Base-by-base conservation (phyloP, 2,329 filamentous ascomycete species). In the Fusarium sambucinum region DNA sequence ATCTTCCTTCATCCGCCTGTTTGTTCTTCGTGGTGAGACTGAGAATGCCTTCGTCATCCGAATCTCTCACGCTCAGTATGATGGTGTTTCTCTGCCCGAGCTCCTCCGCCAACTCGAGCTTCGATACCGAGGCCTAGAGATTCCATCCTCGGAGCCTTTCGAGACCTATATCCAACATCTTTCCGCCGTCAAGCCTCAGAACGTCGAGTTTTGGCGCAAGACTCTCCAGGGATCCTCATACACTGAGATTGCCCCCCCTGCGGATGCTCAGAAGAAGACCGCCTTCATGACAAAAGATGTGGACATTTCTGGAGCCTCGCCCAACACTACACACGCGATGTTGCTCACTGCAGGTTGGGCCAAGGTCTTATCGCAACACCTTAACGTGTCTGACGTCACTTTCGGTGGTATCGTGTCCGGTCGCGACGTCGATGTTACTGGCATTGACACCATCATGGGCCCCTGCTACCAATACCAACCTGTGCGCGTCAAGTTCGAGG, bases 21-120 rank as follows among this genome's bases (percentile, higher is more conserved):
- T 74, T 23, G 30, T 69, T 14, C 48, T 73, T 1, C 56, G 53
- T 5, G 69, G 71, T 0, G 51, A 57, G 5, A 58, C 23, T 8
- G 71, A 73, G 30, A 74, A 71, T 5, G 71, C 67, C 1, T 56
- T 73, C 9, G 70, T 73, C 62, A 74, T 73, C 12, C 71, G 71
- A 8, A 69, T 86, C 16, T 86, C 84, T 0, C 83, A 85, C 63
- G 83, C 83, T 1, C 83, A 85, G 65, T 85, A 84, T 51, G 83
- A 85, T 25, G 83, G 83, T 27, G 80, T 85, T 19, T 84, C 79
- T 23, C 74, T 85, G 5, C 82, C 82, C 1, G 75, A 77, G 6
- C 74, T 84, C 1, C 77, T 83, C 33, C 73, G 76, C 2, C 78
- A 82, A 45, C 76, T 84, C 29, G 77, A 80, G 3, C 73, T 77